Conservation (phyloP, 2,329 filamentous ascomycete genomes). For the Alternaria metachromatica region DNA sequence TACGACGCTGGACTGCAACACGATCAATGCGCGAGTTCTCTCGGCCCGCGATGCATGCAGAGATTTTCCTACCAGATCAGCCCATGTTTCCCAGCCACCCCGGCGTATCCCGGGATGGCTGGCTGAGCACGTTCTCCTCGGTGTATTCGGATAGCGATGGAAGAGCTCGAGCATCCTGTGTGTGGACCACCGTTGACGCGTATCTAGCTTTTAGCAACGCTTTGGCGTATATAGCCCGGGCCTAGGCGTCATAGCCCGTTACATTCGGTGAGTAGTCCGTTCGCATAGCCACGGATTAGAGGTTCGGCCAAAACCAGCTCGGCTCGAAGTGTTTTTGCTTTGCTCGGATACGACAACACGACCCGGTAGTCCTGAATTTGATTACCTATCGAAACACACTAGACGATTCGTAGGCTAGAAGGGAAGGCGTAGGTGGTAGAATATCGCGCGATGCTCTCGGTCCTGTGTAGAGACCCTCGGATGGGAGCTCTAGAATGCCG, state of each 20-base stretch:
- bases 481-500: neutral
- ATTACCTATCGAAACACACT: neutral
- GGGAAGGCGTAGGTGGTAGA: conserved; percentile 7
- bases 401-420: neutral
- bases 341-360: conserved; percentile 5
- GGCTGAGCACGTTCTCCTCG: conserved; percentile 21
- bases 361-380: conserved; percentile 2
- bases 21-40: conserved; percentile 18
- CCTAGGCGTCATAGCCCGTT: conserved; percentile 19
- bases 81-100: conserved; percentile 19
- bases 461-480: neutral
- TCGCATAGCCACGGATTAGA: conserved; percentile 8
- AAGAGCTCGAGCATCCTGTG: conserved; percentile 10
- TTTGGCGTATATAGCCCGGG: conserved; percentile 8
- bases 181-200: conserved; percentile 25
- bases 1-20: conserved; percentile 9
- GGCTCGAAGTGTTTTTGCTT: conserved; percentile 14
- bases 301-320: conserved; percentile 10
- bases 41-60: conserved; percentile 32
- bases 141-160: conserved; percentile 22
- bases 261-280: conserved; percentile 22
- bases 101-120: conserved; percentile 17
- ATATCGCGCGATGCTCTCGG: neutral
- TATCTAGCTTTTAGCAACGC: conserved; percentile 11
- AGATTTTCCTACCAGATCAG: conserved; percentile 30